Conservation (phyloP, 306 rosid genomes). For the Cicer yamashitae region DNA sequence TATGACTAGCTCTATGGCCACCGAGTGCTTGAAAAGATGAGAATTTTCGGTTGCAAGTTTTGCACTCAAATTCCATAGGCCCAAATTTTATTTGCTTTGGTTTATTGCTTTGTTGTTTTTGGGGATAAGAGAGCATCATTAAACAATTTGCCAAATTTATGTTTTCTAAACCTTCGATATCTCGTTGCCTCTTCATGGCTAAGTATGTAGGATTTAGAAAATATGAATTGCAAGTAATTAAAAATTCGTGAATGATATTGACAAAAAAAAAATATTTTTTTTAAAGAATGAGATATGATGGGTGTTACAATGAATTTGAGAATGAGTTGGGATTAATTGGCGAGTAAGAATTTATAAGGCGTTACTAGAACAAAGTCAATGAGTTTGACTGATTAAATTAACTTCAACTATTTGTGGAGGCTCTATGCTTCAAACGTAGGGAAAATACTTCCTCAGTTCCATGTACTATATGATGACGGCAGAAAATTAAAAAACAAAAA, state of each 20-base stretch:
- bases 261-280: no score
- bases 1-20: conserved; percentile 87
- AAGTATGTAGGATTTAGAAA: background rate
- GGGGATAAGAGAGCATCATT: conserved; percentile 49
- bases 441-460: background rate
- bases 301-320: background rate
- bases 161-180: conserved; percentile 25
- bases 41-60: conserved; percentile 79
- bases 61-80: conserved; percentile 61
- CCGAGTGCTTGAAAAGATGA: conserved; percentile 87
- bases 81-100: background rate
- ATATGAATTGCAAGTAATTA: background rate
- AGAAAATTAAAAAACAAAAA: background rate
- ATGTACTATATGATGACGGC: no score
- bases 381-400: conserved; percentile 32
- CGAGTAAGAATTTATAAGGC: conserved; percentile 38
- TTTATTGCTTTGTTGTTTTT: conserved; percentile 23
- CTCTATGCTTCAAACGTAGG: background rate
- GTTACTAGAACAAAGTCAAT: conserved; percentile 32
- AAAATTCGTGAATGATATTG: background rate
- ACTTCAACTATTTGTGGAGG: background rate
- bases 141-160: conserved; percentile 56
- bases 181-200: conserved; percentile 59
- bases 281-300: background rate
- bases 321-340: background rate